Percentiles rank a stretch among this genome's conserved stretches.
phyloP scores from a whole-genome alignment of 495 filamentous ascomycete genomes.

The Lasiosphaeriaceae sp. region DNA sequence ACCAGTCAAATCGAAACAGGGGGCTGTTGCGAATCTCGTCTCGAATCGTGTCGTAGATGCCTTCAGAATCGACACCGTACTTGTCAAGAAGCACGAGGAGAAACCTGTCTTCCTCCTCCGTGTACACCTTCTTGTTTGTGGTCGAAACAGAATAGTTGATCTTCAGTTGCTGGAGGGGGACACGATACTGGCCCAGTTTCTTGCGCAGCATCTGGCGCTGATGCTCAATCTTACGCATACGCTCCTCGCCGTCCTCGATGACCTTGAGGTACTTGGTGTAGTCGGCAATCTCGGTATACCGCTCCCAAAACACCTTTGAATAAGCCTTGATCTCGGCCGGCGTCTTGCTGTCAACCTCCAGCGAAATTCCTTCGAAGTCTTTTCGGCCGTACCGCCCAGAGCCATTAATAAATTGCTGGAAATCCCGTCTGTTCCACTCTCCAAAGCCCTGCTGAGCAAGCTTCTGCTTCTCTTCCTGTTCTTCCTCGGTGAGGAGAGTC shows the following conservation, averaged over 20 bases:
- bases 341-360: slow-evolving; percentile 88
- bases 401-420: slow-evolving; percentile 95
- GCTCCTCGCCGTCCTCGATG: slow-evolving; percentile 90
- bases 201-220: slow-evolving; percentile 90
- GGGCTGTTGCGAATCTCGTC: slow-evolving; percentile 93
- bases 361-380: slow-evolving; percentile 77
- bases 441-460: slow-evolving; percentile 84
- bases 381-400: slow-evolving; percentile 87
- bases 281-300: slow-evolving; percentile 82
- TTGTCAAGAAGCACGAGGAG: slow-evolving; percentile 88
- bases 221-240: slow-evolving; percentile 79
- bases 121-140: slow-evolving; percentile 99
- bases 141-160: slow-evolving; percentile 98
- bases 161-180: slow-evolving; percentile 94
- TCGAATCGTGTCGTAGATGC: slow-evolving; percentile 78
- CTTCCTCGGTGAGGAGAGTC: slow-evolving; percentile 81
- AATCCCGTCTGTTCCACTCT: slow-evolving; percentile 94
- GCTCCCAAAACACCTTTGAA: slow-evolving; percentile 90
- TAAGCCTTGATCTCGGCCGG: slow-evolving; percentile 82
- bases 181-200: slow-evolving; percentile 94
- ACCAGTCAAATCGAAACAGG: slow-evolving; percentile 98
- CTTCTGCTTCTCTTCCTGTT: slow-evolving; percentile 74
- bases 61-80: slow-evolving; percentile 81
- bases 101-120: slow-evolving; percentile 97
- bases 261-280: slow-evolving; percentile 80